Evolutionary conservation across 2,329 filamentous ascomycete genomes (phyloP), one percentile per base, ranked within the genome.

Genomic region (Davidsoniella virescens): DNA sequence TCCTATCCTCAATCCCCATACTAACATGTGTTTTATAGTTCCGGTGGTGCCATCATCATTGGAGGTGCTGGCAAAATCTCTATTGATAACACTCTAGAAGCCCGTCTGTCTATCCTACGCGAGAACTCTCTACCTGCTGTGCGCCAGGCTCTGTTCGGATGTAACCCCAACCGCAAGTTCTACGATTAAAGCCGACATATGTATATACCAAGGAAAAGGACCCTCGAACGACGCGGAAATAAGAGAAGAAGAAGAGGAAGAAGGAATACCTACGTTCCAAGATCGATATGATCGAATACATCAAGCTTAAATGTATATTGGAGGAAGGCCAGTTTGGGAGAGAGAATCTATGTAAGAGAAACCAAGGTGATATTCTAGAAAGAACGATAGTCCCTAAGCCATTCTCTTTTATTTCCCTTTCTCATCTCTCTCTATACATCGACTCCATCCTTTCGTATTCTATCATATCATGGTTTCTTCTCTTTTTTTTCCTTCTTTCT

Each of bases 41-140:
- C 87, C 54, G 92, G 92, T 54, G 92, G 92, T 59, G 73, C 94
- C 52, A 65, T 76, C 52, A 79, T 98, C 56, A 68, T 94, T 50
- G 87, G 88, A 56, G 82, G 84, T 57, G 74, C 73, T 56, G 92
- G 92, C 64, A 95, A 90, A 75, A 96, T 98, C 64, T 87, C 94
- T 61, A 90, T 98, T 66, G 88, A 95, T 76, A 96, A 98, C 72
- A 96, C 92, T 50, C 84, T 96, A 58, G 92, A 96, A 64, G 84
- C 94, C 63, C 81, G 92, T 57, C 72, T 98, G 66, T 77, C 76
- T 61, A 73, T 96, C 54, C 78, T 96, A 56, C 83, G 94, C 68
- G 80, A 82, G 52, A 84, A 84, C 57, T 84, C 86, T 47, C 76
- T 95, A 52, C 92, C 92, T 12, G 80, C 80, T 42, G 81, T 98